Percentiles rank a stretch among this genome's conserved stretches.
Conservation (phyloP, 140 eudicot species). For the Cichorium intybus region DNA sequence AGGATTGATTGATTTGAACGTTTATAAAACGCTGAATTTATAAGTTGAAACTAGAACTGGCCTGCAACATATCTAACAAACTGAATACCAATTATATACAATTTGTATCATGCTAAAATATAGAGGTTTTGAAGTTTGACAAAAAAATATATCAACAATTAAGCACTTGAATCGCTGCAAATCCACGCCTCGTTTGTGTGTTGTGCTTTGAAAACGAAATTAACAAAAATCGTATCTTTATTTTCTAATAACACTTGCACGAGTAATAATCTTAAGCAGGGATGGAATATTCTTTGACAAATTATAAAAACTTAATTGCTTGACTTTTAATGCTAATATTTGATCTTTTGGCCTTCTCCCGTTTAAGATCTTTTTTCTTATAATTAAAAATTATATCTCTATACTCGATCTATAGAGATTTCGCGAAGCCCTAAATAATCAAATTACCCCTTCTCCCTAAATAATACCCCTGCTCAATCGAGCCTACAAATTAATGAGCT, state of each 20-base stretch:
- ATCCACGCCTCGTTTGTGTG: background rate
- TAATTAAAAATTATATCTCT: background rate
- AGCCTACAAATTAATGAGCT: background rate
- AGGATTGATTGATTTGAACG: background rate
- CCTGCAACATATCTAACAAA: background rate
- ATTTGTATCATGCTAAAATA: background rate
- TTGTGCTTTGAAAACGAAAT: background rate
- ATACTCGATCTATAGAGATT: background rate
- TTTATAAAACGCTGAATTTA: background rate
- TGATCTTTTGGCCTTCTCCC: background rate
- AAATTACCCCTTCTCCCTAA: no score
- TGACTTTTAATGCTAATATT: conserved; percentile 1
- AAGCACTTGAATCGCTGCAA: background rate
- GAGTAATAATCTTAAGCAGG: conserved; percentile 3
- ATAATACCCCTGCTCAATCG: background rate
- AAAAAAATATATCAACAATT: background rate
- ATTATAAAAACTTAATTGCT: conserved; percentile 6
- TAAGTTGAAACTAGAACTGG: background rate
- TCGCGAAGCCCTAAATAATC: background rate
- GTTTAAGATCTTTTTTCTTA: background rate
- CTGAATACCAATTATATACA: no score
- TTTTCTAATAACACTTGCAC: conserved; percentile 10
- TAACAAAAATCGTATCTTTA: background rate
- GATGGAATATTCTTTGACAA: conserved; percentile 2
- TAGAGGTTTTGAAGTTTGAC: background rate